Evolutionary conservation across 805 yeast species (phyloP).

Genomic region (Candida piceae): DNA sequence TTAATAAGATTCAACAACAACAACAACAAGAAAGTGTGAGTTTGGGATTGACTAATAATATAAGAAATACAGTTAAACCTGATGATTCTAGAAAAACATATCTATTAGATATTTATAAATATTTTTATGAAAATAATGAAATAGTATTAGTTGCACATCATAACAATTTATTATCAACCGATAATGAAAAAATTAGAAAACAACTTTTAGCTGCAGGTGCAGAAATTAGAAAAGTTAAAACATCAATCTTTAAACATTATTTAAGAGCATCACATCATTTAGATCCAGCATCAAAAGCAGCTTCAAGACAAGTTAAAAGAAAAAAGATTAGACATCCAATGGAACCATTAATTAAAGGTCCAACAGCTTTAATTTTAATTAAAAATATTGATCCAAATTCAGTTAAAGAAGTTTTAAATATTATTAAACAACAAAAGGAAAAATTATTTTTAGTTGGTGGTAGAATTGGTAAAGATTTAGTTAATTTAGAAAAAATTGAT

Average conservation of each 20-base stretch:
- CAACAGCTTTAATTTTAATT: constrained; percentile 74
- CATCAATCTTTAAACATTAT: constrained; percentile 68
- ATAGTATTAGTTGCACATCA: constrained; percentile 79
- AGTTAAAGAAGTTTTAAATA: constrained; percentile 57
- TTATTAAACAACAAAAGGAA: constrained; percentile 61
- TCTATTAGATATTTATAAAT: constrained; percentile 72
- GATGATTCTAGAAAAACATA: constrained; percentile 77
- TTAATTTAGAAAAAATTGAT: constrained; percentile 47
- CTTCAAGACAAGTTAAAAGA: constrained; percentile 34
- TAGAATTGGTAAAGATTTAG: constrained; percentile 57
- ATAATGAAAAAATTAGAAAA: constrained; percentile 57
- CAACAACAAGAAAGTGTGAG: not conserved
- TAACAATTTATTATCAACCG: constrained; percentile 69
- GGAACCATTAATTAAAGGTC: constrained; percentile 68
- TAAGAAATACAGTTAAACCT: constrained; percentile 47
- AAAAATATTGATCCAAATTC: constrained; percentile 64
- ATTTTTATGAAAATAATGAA: constrained; percentile 60
- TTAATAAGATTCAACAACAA: constrained; percentile 1
- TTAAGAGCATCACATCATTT: constrained; percentile 60
- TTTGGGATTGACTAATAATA: not conserved
- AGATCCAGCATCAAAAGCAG: constrained; percentile 69
- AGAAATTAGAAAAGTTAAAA: constrained; percentile 60
- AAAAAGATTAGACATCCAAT: constrained; percentile 58
- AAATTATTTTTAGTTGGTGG: constrained; percentile 83
- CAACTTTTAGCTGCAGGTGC: constrained; percentile 66